Conservation (phyloP, 805 yeast genomes). For the Kodamaea laetipori region DNA sequence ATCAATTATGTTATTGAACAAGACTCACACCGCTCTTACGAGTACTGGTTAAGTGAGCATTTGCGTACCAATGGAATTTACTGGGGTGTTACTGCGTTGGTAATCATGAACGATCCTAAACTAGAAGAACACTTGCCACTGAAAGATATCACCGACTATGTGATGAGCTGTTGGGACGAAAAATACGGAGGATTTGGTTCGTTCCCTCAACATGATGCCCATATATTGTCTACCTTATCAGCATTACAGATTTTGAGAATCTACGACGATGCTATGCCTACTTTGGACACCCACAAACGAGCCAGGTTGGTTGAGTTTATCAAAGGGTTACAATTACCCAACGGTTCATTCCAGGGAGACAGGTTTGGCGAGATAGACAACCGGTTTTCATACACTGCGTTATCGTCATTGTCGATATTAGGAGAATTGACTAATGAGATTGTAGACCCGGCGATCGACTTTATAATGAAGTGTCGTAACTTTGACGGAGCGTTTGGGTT, state of each 20-base stretch:
- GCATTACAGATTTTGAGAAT: constrained; percentile 80
- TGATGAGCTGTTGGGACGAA: constrained; percentile 62
- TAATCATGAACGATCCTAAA: constrained; percentile 49
- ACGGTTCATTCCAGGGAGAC: constrained; percentile 90
- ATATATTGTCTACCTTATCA: constrained; percentile 78
- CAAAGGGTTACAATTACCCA: constrained; percentile 47
- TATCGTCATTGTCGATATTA: constrained; percentile 70
- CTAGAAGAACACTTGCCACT: constrained; percentile 56
- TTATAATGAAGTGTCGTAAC: constrained; percentile 71
- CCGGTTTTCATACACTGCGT: constrained; percentile 81
- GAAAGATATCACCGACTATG: constrained; percentile 66
- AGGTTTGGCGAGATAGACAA: constrained; percentile 91
- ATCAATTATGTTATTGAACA: constrained; percentile 37
- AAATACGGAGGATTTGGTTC: constrained; percentile 84
- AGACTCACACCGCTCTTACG: constrained; percentile 53
- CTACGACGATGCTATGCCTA: constrained; percentile 56
- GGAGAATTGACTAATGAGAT: constrained; percentile 58
- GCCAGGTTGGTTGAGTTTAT: constrained; percentile 39
- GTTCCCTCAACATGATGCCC: constrained; percentile 87
- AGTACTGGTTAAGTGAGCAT: constrained; percentile 90
- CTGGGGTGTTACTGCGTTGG: constrained; percentile 89
- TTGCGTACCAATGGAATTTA: constrained; percentile 87
- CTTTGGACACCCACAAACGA: constrained; percentile 30
- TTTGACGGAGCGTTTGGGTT: constrained; percentile 97
- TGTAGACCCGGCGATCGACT: constrained; percentile 64